phyloP scores from a whole-genome alignment of 371 early-diverging fungal species.

The Batrachochytrium dendrobatidis region DNA sequence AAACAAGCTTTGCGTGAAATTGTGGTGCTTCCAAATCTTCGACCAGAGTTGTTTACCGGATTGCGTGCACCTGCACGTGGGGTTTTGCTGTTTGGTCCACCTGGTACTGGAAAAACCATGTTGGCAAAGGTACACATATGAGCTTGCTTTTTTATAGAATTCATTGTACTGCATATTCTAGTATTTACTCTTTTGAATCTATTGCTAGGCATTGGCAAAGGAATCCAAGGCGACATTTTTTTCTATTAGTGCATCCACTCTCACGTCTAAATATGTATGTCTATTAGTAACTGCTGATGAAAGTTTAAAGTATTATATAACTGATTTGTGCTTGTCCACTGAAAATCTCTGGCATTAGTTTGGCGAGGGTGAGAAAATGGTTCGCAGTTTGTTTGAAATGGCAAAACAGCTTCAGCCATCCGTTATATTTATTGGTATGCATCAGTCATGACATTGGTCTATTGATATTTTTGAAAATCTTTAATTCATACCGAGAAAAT shows the following conservation, averaged over 20 bases:
- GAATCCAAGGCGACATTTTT: slow-evolving; percentile 92
- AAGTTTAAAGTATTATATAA: background rate
- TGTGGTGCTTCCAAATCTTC: slow-evolving; percentile 61
- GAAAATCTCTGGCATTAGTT: slow-evolving; percentile 23
- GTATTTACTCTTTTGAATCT: background rate
- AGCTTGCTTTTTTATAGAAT: slow-evolving; percentile 1
- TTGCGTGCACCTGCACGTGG: slow-evolving; percentile 63
- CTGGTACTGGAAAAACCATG: slow-evolving; percentile 90
- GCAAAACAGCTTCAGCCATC: slow-evolving; percentile 53
- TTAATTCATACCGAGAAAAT: background rate
- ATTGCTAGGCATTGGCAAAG: slow-evolving; percentile 70
- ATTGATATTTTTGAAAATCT: background rate
- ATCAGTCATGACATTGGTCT: background rate
- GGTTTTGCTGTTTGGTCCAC: slow-evolving; percentile 70
- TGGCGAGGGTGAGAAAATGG: slow-evolving; percentile 71
- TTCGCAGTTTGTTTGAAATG: slow-evolving; percentile 55
- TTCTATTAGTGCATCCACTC: slow-evolving; percentile 81
- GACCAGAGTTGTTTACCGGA: slow-evolving; percentile 76
- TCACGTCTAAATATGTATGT: slow-evolving; percentile 85
- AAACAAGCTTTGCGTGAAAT: slow-evolving; percentile 71
- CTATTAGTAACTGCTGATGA: background rate
- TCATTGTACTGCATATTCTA: background rate
- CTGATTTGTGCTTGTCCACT: background rate
- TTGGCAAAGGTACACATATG: slow-evolving; percentile 55
- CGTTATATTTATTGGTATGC: slow-evolving; percentile 50